These are phyloP conservation scores for Phylloporus sp. DNA, from an alignment of 768 basidiomycete genomes.

Conservation along the genomic window DNA sequence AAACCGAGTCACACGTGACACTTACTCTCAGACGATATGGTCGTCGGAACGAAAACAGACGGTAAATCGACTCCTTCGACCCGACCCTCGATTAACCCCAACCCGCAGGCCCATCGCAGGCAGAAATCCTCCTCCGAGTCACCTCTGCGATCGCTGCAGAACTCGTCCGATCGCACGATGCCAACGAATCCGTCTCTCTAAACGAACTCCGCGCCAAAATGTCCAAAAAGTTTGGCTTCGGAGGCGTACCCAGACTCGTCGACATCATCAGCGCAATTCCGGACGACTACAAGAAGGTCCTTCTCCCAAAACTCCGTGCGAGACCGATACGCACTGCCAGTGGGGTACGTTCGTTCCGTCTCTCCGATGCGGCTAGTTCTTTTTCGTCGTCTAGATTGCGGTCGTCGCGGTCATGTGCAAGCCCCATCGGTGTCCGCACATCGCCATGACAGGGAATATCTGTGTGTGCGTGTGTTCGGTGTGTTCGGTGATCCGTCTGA, in stretches of 20 bases:
- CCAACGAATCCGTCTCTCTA: conserved; percentile 71
- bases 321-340: conserved; percentile 95
- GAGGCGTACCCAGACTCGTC: conserved; percentile 87
- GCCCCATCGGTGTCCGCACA: conserved; percentile 98
- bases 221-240: conserved; percentile 85
- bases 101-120: conserved; percentile 69
- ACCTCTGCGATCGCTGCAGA: conserved; percentile 94
- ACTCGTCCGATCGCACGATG: conserved; percentile 83
- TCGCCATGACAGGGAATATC: conserved; percentile 99
- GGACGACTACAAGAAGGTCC: conserved; percentile 90
- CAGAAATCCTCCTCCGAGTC: conserved; percentile 83
- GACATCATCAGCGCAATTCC: conserved; percentile 99
- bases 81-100: neutral
- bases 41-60: conserved; percentile 38
- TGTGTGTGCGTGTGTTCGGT: conserved; percentile 68
- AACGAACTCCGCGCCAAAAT: conserved; percentile 83
- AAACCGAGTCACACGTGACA: too few relatives aligned
- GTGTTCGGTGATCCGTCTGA: neutral
- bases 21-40: too few relatives aligned
- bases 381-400: conserved; percentile 60
- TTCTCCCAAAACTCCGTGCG: conserved; percentile 86
- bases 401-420: conserved; percentile 99
- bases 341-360: conserved; percentile 53
- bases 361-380: neutral
- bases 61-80: conserved; percentile 19